These are phyloP conservation scores for Theileria parva DNA, from an alignment of 169 alveolate genomes.

Conservation along the genomic window DNA sequence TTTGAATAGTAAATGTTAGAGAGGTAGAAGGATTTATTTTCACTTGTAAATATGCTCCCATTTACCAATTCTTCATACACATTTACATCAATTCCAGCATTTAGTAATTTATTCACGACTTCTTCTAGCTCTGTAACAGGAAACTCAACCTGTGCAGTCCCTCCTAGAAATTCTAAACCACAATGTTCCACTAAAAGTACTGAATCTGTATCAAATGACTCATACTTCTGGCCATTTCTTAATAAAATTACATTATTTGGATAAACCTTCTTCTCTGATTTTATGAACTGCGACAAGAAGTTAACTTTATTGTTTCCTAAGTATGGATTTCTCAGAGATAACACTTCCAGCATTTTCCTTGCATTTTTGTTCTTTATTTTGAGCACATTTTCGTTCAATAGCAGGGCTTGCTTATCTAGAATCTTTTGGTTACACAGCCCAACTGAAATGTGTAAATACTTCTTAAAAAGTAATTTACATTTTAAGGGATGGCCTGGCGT, in stretches of 20 bases:
- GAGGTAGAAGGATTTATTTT: constrained; percentile 12
- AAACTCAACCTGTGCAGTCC: constrained; percentile 44
- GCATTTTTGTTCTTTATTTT: constrained; percentile 25
- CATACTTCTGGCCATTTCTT: constrained; percentile 65
- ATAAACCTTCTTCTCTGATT: constrained; percentile 60
- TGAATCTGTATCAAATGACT: constrained; percentile 74
- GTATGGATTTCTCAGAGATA: constrained; percentile 4
- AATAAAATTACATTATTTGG: constrained; percentile 61
- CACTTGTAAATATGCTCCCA: constrained; percentile 8
- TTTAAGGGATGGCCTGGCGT: neutral
- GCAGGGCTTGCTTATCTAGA: neutral
- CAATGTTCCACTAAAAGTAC: constrained; percentile 67
- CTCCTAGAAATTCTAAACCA: constrained; percentile 26
- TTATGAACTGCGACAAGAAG: constrained; percentile 50
- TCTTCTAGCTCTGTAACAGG: constrained; percentile 10
- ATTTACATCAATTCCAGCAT: constrained; percentile 23
- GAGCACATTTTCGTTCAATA: constrained; percentile 1
- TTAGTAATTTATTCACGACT: neutral
- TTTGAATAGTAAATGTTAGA: constrained; percentile 4
- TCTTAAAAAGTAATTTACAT: neutral
- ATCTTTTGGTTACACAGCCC: neutral
- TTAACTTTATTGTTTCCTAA: neutral
- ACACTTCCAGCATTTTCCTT: constrained; percentile 15
- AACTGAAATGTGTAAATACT: constrained; percentile 8
- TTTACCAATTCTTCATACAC: constrained; percentile 32